These are phyloP conservation scores for Escovopsis sp. DNA, from an alignment of 2,329 filamentous ascomycete genomes.

Conservation along the genomic window DNA sequence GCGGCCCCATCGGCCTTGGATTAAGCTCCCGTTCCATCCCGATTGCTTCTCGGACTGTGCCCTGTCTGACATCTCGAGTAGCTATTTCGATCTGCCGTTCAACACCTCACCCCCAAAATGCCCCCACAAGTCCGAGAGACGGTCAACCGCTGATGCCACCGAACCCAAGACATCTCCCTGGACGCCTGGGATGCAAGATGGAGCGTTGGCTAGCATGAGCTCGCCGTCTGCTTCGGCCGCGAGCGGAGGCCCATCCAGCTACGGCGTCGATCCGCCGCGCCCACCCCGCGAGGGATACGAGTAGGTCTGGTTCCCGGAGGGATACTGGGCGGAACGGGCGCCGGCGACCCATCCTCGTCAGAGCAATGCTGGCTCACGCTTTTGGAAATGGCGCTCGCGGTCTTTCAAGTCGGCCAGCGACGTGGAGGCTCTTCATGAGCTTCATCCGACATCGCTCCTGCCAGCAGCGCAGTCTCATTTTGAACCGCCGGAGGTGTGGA, in stretches of 20 bases:
- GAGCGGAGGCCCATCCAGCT: conserved; percentile 2
- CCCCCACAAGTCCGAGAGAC: background rate
- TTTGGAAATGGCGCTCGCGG: conserved; percentile 26
- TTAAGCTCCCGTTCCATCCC: too few relatives aligned
- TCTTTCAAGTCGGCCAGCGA: conserved; percentile 23
- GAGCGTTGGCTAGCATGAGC: conserved; percentile 3
- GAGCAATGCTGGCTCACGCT: conserved; percentile 18
- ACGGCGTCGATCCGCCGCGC: conserved; percentile 34
- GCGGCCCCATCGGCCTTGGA: too few relatives aligned
- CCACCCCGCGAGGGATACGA: conserved; percentile 38
- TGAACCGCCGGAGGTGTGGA: conserved; percentile 13
- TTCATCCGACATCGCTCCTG: conserved; percentile 10
- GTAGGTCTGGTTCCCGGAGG: conserved; percentile 48
- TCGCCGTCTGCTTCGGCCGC: conserved; percentile 1
- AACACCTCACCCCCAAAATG: conserved; percentile 3
- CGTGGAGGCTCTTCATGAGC: conserved; percentile 8
- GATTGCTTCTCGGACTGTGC: too few relatives aligned
- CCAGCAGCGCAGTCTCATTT: conserved; percentile 1
- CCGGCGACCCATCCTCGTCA: conserved; percentile 11
- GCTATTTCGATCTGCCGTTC: conserved; percentile 18
- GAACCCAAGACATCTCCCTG: conserved; percentile 1
- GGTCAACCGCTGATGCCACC: background rate
- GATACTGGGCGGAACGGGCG: conserved; percentile 47
- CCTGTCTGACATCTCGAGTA: conserved; percentile 4
- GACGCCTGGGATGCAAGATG: conserved; percentile 5